phyloP scores from a whole-genome alignment of 371 early-diverging fungal genomes.

The Batkoa obscura region DNA sequence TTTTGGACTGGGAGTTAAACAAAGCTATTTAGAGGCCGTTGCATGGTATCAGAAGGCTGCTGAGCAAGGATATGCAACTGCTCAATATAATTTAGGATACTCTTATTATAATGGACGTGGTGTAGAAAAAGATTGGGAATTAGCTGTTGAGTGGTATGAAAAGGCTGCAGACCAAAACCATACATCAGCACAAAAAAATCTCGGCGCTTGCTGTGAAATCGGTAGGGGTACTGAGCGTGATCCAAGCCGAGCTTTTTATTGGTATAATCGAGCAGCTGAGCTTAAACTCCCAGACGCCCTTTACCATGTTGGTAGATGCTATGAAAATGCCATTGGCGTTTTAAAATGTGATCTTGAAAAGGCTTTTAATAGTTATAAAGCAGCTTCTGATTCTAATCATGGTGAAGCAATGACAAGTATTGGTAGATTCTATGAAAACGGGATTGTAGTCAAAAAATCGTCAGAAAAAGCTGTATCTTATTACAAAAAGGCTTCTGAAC shows the following conservation, averaged over 20 bases:
- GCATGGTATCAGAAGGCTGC: constrained; percentile 53
- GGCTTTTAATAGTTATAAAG: constrained; percentile 32
- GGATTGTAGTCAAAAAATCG: constrained; percentile 6
- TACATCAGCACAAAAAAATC: constrained; percentile 57
- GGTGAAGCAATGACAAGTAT: constrained; percentile 10
- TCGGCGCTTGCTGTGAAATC: constrained; percentile 55
- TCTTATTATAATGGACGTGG: constrained; percentile 84
- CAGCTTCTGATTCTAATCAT: constrained; percentile 32
- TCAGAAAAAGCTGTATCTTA: constrained; percentile 19
- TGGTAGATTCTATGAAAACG: constrained; percentile 16
- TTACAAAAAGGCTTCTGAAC: constrained; percentile 31
- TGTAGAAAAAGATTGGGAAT: constrained; percentile 25
- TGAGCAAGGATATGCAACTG: constrained; percentile 56
- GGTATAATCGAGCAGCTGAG: constrained; percentile 37
- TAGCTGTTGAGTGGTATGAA: constrained; percentile 54
- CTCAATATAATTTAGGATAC: constrained; percentile 69
- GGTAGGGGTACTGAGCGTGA: constrained; percentile 44
- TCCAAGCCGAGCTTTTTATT: constrained; percentile 26
- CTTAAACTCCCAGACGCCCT: constrained; percentile 15
- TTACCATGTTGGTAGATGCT: constrained; percentile 50
- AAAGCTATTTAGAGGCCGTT: constrained; percentile 38
- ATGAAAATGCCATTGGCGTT: constrained; percentile 44
- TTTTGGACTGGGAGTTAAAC: constrained; percentile 51
- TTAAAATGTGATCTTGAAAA: constrained; percentile 18
- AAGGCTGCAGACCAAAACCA: constrained; percentile 40